These are phyloP conservation scores for Xylaria sp. DNA, from an alignment of 2,329 filamentous ascomycete genomes.

Conservation along the genomic window DNA sequence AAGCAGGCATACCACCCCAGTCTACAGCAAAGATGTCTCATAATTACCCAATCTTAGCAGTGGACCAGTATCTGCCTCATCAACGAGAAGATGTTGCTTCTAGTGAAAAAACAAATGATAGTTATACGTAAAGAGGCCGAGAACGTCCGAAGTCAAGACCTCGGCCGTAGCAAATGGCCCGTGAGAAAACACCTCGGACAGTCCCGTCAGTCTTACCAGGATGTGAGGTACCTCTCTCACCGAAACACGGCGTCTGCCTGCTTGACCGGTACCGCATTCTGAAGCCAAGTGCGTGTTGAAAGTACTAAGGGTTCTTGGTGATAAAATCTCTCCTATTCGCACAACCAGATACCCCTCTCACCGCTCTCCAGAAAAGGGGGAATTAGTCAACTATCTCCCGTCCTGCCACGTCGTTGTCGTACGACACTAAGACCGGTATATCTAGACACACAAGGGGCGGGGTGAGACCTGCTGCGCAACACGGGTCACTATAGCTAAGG, in stretches of 20 bases:
- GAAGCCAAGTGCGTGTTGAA: too few relatives aligned
- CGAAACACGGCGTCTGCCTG: too few relatives aligned
- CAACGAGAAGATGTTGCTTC: not conserved
- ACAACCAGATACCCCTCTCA: too few relatives aligned
- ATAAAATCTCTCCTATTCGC: too few relatives aligned
- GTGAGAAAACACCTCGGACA: too few relatives aligned
- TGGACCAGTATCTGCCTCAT: not conserved
- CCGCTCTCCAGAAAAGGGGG: not conserved
- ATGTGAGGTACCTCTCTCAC: too few relatives aligned
- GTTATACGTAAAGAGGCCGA: not conserved
- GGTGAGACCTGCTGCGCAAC: not conserved
- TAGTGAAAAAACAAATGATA: not conserved
- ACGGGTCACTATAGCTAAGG: not conserved
- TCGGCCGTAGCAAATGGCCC: too few relatives aligned
- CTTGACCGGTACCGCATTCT: too few relatives aligned
- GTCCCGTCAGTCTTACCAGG: too few relatives aligned
- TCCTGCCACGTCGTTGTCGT: not conserved
- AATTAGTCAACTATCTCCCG: not conserved
- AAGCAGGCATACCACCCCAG: not conserved
- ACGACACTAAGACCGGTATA: not conserved
- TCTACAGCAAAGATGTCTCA: not conserved
- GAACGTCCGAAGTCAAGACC: too few relatives aligned
- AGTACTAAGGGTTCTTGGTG: too few relatives aligned
- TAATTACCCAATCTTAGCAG: not conserved
- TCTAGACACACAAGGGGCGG: not conserved